Conservation (phyloP, 257 asterid species). For the Ilex asprella region DNA sequence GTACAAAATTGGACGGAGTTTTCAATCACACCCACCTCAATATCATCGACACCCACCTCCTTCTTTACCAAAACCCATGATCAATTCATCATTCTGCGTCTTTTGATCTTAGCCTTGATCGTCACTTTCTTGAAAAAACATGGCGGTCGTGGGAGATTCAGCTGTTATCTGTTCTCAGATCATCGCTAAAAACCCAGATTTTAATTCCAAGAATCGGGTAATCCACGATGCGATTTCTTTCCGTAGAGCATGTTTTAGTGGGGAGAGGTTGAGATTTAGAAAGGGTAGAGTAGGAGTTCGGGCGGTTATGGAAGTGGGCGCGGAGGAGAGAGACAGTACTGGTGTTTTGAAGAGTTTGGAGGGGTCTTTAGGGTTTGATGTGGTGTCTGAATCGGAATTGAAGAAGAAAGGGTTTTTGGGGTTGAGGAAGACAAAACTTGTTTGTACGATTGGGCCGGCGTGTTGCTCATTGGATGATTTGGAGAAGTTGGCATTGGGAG, state of each 20-base stretch:
- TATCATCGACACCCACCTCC: not conserved
- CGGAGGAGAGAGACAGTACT: slow-evolving; percentile 15
- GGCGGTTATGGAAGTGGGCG: slow-evolving; percentile 51
- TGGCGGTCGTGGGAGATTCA: slow-evolving; percentile 53
- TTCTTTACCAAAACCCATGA: no score
- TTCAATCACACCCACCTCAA: slow-evolving; percentile 19
- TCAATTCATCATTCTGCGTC: not conserved
- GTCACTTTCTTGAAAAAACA: slow-evolving; percentile 8
- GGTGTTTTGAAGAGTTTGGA: slow-evolving; percentile 21
- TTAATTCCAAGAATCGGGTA: slow-evolving; percentile 25
- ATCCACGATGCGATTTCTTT: slow-evolving; percentile 30
- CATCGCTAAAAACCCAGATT: slow-evolving; percentile 19
- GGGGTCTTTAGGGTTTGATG: slow-evolving; percentile 48
- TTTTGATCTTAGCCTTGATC: not conserved
- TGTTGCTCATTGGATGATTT: slow-evolving; percentile 54
- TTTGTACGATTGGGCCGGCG: slow-evolving; percentile 83
- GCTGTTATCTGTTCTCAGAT: slow-evolving; percentile 28
- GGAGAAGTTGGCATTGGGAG: slow-evolving; percentile 71
- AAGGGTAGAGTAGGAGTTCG: slow-evolving; percentile 17
- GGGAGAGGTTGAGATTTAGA: slow-evolving; percentile 20
- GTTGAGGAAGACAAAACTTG: slow-evolving; percentile 80
- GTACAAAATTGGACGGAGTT: slow-evolving; percentile 33
- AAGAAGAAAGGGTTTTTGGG: slow-evolving; percentile 76
- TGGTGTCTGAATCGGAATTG: slow-evolving; percentile 62
- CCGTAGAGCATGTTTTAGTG: slow-evolving; percentile 14